Percentiles rank a stretch among this genome's conserved stretches.
Conservation (phyloP, 352 stramenopile genomes). For the Phytophthora constricta region DNA sequence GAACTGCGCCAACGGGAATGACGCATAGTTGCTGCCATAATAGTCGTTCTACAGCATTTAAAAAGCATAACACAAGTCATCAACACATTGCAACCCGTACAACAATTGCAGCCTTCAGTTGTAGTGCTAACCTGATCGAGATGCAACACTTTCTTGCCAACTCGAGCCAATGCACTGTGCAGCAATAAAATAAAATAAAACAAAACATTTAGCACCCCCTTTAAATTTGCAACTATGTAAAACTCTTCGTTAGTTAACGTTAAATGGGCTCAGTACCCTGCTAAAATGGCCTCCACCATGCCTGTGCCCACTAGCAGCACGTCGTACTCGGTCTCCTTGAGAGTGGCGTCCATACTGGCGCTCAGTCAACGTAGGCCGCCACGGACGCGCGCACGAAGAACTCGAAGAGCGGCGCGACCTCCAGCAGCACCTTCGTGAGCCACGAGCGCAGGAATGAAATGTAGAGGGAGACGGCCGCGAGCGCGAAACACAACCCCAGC, state of each 20-base stretch:
- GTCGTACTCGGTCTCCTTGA: constrained; percentile 76
- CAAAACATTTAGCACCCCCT: too few species aligned
- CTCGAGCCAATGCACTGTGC: constrained; percentile 64
- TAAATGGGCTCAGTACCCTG: constrained; percentile 45
- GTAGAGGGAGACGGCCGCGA: constrained; percentile 40
- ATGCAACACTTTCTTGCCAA: constrained; percentile 81
- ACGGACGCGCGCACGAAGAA: constrained; percentile 35
- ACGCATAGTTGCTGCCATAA: constrained; percentile 84
- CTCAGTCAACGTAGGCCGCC: constrained; percentile 28
- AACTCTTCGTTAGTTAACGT: too few species aligned
- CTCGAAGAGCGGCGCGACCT: constrained; percentile 30
- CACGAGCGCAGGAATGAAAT: constrained; percentile 42
- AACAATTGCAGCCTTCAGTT: constrained; percentile 1
- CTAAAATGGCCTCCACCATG: constrained; percentile 81
- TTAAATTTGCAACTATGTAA: too few species aligned
- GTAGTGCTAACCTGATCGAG: constrained; percentile 77
- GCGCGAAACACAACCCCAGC: constrained; percentile 25
- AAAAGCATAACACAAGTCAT: constrained; percentile 1
- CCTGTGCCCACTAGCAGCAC: constrained; percentile 81
- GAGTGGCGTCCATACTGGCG: constrained; percentile 52
- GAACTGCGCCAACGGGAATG: constrained; percentile 69
- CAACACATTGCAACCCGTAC: not conserved
- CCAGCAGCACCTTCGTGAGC: constrained; percentile 29
- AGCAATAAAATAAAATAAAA: constrained; percentile 1
- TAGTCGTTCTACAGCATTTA: constrained; percentile 71